These are phyloP conservation scores for Elaphomyces granulatus DNA, from an alignment of 495 filamentous ascomycete genomes.

Conservation along the genomic window DNA sequence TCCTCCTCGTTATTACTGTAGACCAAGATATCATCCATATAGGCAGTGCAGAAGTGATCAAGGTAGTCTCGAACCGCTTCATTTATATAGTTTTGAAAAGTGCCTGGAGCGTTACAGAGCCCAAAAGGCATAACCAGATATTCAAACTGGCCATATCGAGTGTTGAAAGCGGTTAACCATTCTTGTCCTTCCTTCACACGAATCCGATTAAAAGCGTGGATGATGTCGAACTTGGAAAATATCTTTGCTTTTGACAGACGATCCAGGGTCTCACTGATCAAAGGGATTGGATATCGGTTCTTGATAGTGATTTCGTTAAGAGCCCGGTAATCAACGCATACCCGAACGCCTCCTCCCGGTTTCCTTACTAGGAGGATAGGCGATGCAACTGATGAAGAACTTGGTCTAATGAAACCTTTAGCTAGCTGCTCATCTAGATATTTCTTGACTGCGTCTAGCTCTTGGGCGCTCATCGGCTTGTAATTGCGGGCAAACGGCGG, in stretches of 20 bases:
- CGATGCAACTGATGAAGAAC: not conserved
- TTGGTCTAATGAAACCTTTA: not conserved
- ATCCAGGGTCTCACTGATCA: not conserved
- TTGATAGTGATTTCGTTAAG: not conserved
- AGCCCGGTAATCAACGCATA: not conserved
- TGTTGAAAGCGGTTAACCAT: constrained; percentile 12
- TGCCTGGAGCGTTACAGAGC: constrained; percentile 7
- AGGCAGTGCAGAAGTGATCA: constrained; percentile 5
- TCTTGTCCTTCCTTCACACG: not conserved
- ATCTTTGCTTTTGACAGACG: not conserved
- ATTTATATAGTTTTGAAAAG: constrained; percentile 10
- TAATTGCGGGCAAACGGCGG: not conserved
- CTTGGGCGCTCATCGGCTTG: not conserved
- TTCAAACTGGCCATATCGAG: constrained; percentile 8
- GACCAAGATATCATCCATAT: constrained; percentile 10
- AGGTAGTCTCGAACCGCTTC: constrained; percentile 6
- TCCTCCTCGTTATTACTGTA: constrained; percentile 6
- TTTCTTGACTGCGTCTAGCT: not conserved
- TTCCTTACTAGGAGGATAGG: not conserved
- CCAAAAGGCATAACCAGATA: constrained; percentile 10
- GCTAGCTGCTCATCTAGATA: not conserved
- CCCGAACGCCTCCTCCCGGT: not conserved
- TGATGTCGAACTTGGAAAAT: not conserved
- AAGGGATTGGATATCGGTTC: not conserved
- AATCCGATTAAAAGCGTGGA: not conserved